Evolutionary conservation across 148 eudicot genomes (phyloP), one percentile per base, ranked within the genome.

Genomic region (Cornus suecica): DNA sequence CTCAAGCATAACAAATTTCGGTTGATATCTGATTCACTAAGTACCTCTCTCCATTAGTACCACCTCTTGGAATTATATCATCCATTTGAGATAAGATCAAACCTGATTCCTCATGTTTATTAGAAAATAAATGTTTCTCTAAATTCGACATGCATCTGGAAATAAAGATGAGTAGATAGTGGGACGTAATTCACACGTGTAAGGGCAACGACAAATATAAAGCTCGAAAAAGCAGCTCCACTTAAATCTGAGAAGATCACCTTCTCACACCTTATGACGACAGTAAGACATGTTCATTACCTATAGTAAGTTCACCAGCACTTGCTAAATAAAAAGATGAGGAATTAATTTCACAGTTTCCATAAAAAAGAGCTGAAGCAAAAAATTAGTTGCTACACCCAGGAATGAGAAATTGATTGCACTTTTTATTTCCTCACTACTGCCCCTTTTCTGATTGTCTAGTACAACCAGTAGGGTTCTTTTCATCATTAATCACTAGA

Each of bases 361-460:
- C 23, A 24, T 14, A 11, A 31, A 31, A 58, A 48, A 48, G 42
- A 48, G 65, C n/a, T 31, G 18, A 29, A 2, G 8, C 31, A 25
- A 73, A 14, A 25, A 61, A 37, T 61, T 58, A 22, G 23, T 58
- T 14, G 51, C n/a, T 28, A 60, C 52, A 32, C 22, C 2, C 18
- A 48, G 20, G 28, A 25, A 58, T n/a, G 61, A 58, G 62, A 24
- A 32, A 37, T 20, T 15, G 7, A 48, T 48, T 11, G 70, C 41
- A 24, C 54, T 11, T 11, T 41, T 31, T 72, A 61, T 73, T 34
- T 61, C 24, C 54, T 34, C 67, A 61, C 29, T 25, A 60, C 62
- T 58, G 8, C 62, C 18, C 62, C 60, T 70, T n/a, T 77, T 78
- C 73, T 27, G 20, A 14, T 48, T 48, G 20, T 18, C 13, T 48